Base-by-base conservation (phyloP, 73 alveolate genomes). In the Symbiodinium natans region DNA sequence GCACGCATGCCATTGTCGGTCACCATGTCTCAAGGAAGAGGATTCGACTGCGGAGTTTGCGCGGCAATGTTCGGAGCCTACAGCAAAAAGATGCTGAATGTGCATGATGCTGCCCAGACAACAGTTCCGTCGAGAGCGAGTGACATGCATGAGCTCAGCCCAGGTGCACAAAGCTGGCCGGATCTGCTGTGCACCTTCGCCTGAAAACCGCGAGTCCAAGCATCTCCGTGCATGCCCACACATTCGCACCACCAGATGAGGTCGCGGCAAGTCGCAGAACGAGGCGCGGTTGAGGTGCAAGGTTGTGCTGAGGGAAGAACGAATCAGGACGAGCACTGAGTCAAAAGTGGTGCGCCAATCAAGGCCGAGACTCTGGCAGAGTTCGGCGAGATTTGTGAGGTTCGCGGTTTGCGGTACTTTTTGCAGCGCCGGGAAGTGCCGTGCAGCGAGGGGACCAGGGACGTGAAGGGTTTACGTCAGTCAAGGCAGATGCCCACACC, bases 401-500 rank as follows among this genome's bases (percentile, higher is more conserved):
- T 52, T 52, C 13, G 13, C 68, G 68, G 27, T 52, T 3, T 1
- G 13, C 25, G 68, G 1, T 52, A 27, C 68, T 52, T n/a, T n/a
- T n/a, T n/a, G n/a, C n/a, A n/a, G n/a, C n/a, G n/a, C n/a, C n/a
- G n/a, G n/a, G n/a, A n/a, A n/a, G n/a, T n/a, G n/a, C n/a, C n/a
- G n/a, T n/a, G n/a, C n/a, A n/a, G n/a, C n/a, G n/a, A n/a, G n/a
- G n/a, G n/a, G n/a, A n/a, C n/a, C n/a, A n/a, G n/a, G n/a, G n/a
- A n/a, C n/a, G n/a, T 17, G 68, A 21, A 52, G 17, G 13, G 27
- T 52, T 27, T 17, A 6, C 13, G 77, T 27, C 9, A 34, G 13
- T 11, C 77, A 21, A 89, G 86, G 96, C 96, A 7, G 96, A 89
- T 41, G 31, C 59, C 48, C 96, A 89, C 96, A 89, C 96, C 96